Conservation (phyloP, 345 rosid genomes). For the Gossypium ekmanianum region DNA sequence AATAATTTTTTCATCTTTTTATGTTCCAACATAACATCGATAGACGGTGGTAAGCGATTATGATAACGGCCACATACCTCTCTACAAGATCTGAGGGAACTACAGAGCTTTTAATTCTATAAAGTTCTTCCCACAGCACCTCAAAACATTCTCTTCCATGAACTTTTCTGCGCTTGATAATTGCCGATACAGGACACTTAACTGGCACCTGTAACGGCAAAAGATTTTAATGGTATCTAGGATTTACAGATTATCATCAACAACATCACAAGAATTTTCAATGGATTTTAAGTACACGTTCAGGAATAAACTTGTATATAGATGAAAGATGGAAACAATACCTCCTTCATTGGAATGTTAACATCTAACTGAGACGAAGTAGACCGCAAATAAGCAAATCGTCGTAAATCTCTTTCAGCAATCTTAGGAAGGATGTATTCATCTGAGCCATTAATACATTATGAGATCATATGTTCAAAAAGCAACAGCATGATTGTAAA, state of each 20-base stretch:
- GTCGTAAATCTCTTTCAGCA: constrained; percentile 80
- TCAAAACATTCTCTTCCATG: constrained; percentile 74
- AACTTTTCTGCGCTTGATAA: constrained; percentile 63
- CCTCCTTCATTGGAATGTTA: constrained; percentile 48
- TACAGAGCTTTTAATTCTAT: constrained; percentile 59
- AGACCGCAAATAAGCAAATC: constrained; percentile 58
- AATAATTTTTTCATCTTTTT: neutral
- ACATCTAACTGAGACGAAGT: constrained; percentile 44
- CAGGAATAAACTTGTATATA: neutral
- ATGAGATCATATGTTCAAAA: neutral
- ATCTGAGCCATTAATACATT: constrained; percentile 38
- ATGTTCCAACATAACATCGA: neutral
- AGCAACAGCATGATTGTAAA: neutral
- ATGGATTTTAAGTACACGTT: constrained; percentile 15
- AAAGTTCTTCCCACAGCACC: constrained; percentile 65
- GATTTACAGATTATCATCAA: neutral
- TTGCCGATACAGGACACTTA: constrained; percentile 69
- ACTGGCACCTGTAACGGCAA: constrained; percentile 51
- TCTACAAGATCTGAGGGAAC: constrained; percentile 77
- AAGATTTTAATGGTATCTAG: constrained; percentile 2
- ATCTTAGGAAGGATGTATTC: constrained; percentile 88
- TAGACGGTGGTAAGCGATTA: neutral
- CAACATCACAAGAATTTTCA: neutral
- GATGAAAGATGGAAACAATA: constrained; percentile 15
- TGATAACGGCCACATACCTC: constrained; percentile 40